Evolutionary conservation across 2,329 filamentous ascomycete genomes (phyloP).

Genomic region (Epichloe elymi): DNA sequence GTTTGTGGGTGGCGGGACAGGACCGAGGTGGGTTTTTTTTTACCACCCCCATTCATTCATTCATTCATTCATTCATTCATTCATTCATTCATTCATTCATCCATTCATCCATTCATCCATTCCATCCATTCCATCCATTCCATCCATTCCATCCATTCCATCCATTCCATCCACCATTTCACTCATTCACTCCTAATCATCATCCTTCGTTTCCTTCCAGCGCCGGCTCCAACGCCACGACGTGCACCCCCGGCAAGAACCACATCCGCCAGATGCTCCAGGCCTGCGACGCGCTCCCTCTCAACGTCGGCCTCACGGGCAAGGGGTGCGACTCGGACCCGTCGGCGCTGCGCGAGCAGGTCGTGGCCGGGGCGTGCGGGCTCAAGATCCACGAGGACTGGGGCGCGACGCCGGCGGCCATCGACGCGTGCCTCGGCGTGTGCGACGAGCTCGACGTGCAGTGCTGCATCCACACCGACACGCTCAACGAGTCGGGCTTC

Average conservation of each 20-base stretch:
- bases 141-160: too few species aligned
- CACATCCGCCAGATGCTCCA: slow-evolving; percentile 85
- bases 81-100: too few species aligned
- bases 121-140: too few species aligned
- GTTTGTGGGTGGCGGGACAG: slow-evolving; percentile 80
- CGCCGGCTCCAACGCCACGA: slow-evolving; percentile 82
- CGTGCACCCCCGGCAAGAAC: slow-evolving; percentile 70
- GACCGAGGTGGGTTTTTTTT: slow-evolving; percentile 51
- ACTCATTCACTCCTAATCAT: not conserved
- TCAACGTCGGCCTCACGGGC: slow-evolving; percentile 84
- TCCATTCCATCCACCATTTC: too few species aligned
- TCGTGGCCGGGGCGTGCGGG: slow-evolving; percentile 72
- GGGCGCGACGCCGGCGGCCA: slow-evolving; percentile 82
- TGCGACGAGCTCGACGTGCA: slow-evolving; percentile 90
- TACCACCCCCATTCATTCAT: not conserved
- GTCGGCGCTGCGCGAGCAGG: slow-evolving; percentile 62
- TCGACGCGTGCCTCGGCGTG: slow-evolving; percentile 72
- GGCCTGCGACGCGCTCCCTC: slow-evolving; percentile 64
- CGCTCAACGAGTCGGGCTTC: slow-evolving; percentile 93
- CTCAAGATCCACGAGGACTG: slow-evolving; percentile 95
- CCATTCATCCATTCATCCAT: too few species aligned
- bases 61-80: too few species aligned
- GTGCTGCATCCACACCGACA: slow-evolving; percentile 90
- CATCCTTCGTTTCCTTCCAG: slow-evolving; percentile 23
- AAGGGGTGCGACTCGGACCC: slow-evolving; percentile 81